phyloP scores from a whole-genome alignment of 2,329 filamentous ascomycete species.

The Xylariaceae sp. region DNA sequence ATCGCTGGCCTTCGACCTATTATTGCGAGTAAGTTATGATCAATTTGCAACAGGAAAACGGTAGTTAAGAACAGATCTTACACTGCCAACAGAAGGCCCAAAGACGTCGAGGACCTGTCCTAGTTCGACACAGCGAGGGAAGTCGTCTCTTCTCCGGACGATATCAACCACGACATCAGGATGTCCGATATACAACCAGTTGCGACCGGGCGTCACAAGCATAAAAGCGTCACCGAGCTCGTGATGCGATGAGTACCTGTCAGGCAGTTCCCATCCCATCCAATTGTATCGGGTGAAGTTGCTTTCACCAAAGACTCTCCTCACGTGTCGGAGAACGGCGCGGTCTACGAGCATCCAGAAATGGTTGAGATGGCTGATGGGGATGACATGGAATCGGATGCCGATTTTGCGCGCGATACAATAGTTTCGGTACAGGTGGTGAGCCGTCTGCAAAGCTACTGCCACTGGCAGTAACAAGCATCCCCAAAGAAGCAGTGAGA shows the following conservation, averaged over 20 bases:
- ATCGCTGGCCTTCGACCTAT: slow-evolving; percentile 13
- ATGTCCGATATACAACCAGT: slow-evolving; percentile 15
- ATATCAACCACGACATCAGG: slow-evolving; percentile 12
- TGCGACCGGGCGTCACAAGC: slow-evolving; percentile 12
- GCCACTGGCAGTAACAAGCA: slow-evolving; percentile 4
- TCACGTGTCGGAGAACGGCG: slow-evolving; percentile 2
- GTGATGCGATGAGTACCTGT: slow-evolving; percentile 21
- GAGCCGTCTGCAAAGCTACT: slow-evolving; percentile 1
- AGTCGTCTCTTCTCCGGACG: slow-evolving; percentile 10
- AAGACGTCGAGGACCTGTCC: slow-evolving; percentile 12
- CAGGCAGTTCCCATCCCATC: slow-evolving; percentile 26
- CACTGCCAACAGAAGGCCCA: slow-evolving; percentile 8
- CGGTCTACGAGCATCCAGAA: slow-evolving; percentile 27
- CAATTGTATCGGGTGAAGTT: slow-evolving; percentile 32
- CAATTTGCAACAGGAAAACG: not conserved
- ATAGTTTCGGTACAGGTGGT: slow-evolving; percentile 10
- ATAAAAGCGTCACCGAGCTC: slow-evolving; percentile 26
- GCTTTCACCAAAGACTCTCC: slow-evolving; percentile 19
- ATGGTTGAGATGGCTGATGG: slow-evolving; percentile 27
- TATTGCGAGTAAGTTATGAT: not conserved
- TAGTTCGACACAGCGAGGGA: slow-evolving; percentile 6
- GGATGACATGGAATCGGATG: slow-evolving; percentile 28
- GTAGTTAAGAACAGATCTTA: not conserved
- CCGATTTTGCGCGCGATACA: slow-evolving; percentile 23
- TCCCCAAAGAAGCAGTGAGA: slow-evolving; percentile 4